Base-by-base conservation (phyloP, 805 yeast genomes). In the Debaryomyces hansenii region DNA sequence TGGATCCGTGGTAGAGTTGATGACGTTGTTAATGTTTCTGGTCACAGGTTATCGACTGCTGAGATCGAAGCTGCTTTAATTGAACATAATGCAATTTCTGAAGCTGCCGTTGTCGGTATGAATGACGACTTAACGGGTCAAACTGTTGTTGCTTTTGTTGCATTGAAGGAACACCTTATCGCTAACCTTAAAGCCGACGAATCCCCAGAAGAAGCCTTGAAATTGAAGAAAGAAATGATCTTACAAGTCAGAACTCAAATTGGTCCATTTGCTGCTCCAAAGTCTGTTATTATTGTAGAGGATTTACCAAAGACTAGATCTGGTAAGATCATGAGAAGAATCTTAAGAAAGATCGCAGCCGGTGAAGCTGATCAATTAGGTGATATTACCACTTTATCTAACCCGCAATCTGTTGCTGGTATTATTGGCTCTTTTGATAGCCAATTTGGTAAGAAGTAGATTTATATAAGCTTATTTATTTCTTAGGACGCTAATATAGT, bases 1-100 rank as follows among this genome's bases (percentile, higher is more conserved):
- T 87, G 94, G 91, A 86, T 87, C 54, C 67, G 86, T 59, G 95
- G 95, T 46, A 78, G 95, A 71, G 94, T 87, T 50, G 95, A 87
- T 66, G 95, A 87, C 64, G 95, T 87, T 49, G 95, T 87, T 43
- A 87, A 87, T 62, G 94, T 87, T 36, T 83, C 90, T 31, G 95
- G 95, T 47, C 95, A 87, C 72, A 77, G 95, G 64, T 74, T 87
- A 58, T 86, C 94, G n/a, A 87, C 95, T 40, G 90, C 95, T 32
- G 95, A 87, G 68, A 87, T 87, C 56, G 95, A 87, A 69, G 87
- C 91, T 40, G 90, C 92, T 5, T 72, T 87, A 51, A 76, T 85
- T 54, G 92, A 86, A 66, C 87, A 85, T 66, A 67, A 74, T 20
- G 70, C 77, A 40, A 90, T 87, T 43, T 81, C 85, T 37, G 96